Evolutionary conservation across 1,284 basidiomycete species (phyloP), one percentile per base, ranked within the genome.

Genomic region (Peniophora sp.): DNA sequence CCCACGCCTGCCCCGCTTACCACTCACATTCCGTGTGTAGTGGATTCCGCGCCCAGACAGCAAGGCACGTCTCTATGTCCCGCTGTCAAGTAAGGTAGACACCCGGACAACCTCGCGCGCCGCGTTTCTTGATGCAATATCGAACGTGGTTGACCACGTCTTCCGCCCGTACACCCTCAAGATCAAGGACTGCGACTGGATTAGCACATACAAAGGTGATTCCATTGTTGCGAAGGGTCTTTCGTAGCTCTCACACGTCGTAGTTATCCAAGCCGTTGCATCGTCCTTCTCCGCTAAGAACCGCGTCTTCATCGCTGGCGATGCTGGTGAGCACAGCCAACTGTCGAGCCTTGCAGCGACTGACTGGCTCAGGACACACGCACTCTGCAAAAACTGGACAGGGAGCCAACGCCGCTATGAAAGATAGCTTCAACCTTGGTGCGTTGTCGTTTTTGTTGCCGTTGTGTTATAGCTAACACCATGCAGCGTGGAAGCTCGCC

Each of bases 401-500:
- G 23, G 43, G 43, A 6, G 43, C 43, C 20, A 45, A 45, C 23
- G 23, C 43, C 9, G 18, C 43, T 24, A 45, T 45, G 43, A 22
- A 24, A 22, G 43, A 45, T 22, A 24, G n/a, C 43, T 45, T 15
- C 20, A 45, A 45, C 23, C 43, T 45, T 20, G 17, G 43, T 45
- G 23, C 9, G 43, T 10, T 20, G 22, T 10, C 10, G 34, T n/a
- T 36, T n/a, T 36, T 10, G n/a, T 36, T 36, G n/a, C 10, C 34
- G n/a, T 36, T n/a, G 10, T n/a, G n/a, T 36, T 36, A 10, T n/a
- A 10, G n/a, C 23, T 20, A 10, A 24, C 17, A n/a, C 14, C 17
- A 9, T 24, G 23, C 43, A 45, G 53, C 48, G 3, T 55, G 53
- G 53, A 55, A 55, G 42, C 48, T 55, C 3, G 48, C 53, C 0